Percentiles rank a stretch among this genome's conserved stretches.
These are phyloP conservation scores for Kwoniella heveanensis DNA, from an alignment of 768 basidiomycete genomes.

Conservation along the genomic window DNA sequence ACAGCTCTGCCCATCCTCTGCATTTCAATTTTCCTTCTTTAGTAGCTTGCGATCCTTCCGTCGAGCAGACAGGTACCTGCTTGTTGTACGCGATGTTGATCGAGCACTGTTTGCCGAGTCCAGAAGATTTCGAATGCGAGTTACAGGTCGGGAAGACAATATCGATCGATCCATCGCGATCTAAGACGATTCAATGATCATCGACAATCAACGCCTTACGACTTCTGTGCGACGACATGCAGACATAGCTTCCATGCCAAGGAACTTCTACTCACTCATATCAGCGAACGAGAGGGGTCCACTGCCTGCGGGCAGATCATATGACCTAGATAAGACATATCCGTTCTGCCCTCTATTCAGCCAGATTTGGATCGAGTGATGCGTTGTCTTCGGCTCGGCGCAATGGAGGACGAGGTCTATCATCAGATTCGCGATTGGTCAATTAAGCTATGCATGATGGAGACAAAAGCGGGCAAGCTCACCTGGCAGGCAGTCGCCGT, in stretches of 20 bases:
- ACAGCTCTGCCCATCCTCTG: conserved; percentile 76
- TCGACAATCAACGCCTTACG: too few species aligned
- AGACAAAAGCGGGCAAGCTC: too few species aligned
- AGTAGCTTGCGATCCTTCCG: conserved; percentile 60
- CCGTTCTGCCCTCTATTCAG: conserved; percentile 77
- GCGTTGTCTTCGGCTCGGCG: conserved; percentile 62
- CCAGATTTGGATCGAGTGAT: conserved; percentile 84
- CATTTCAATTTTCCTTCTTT: conserved; percentile 66
- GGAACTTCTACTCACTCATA: conserved; percentile 76
- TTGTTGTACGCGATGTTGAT: conserved; percentile 93
- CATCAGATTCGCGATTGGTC: too few species aligned
- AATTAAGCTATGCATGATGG: too few species aligned
- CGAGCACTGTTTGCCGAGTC: conserved; percentile 73
- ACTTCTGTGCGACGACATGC: too few species aligned
- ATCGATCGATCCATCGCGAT: conserved; percentile 95
- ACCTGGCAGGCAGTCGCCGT: conserved; percentile 96
- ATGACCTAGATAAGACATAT: conserved; percentile 69
- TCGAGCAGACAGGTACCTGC: conserved; percentile 78
- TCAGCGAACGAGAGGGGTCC: conserved; percentile 87
- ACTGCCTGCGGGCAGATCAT: conserved; percentile 70
- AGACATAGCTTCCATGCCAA: too few species aligned
- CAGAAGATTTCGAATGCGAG: conserved; percentile 67
- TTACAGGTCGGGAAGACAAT: conserved; percentile 86
- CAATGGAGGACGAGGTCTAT: conserved; percentile 89
- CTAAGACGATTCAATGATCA: too few species aligned